phyloP scores from a whole-genome alignment of 495 filamentous ascomycete genomes.

The Polyplosphaeria fusca region DNA sequence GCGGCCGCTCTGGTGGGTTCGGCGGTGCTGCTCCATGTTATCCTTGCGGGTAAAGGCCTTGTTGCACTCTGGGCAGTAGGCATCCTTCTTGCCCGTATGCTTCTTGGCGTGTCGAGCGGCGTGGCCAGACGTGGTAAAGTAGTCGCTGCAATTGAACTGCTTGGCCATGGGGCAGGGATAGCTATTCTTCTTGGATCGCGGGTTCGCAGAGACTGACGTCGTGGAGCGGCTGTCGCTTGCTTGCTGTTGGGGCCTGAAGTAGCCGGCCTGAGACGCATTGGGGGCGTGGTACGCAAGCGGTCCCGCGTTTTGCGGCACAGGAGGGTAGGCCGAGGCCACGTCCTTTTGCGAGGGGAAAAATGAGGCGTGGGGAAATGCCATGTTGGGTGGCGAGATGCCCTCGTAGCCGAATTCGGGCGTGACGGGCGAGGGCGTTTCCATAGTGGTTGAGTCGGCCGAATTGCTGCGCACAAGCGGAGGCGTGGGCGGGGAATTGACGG shows the following conservation, averaged over 20 bases:
- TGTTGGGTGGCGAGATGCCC: constrained; percentile 2
- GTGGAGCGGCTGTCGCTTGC: constrained; percentile 4
- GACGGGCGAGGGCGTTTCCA: constrained; percentile 40
- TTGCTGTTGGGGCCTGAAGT: constrained; percentile 21
- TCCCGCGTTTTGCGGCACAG: constrained; percentile 19
- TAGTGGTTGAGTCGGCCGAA: constrained; percentile 38
- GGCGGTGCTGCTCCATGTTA: constrained; percentile 97
- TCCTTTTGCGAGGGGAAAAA: constrained; percentile 28
- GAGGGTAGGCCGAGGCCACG: constrained; percentile 24
- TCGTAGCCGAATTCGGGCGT: constrained; percentile 39
- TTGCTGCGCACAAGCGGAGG: constrained; percentile 39
- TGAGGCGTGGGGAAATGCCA: constrained; percentile 16
- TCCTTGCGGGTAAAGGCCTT: constrained; percentile 96
- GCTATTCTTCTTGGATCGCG: constrained; percentile 53
- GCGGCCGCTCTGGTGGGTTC: constrained; percentile 64
- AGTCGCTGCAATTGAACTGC: constrained; percentile 42
- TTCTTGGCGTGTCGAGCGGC: constrained; percentile 96
- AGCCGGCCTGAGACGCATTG: constrained; percentile 14
- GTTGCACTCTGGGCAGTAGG: constrained; percentile 81
- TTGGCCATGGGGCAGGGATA: constrained; percentile 61
- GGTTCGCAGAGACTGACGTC: constrained; percentile 23
- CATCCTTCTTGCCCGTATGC: constrained; percentile 92
- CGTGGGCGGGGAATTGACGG: constrained; percentile 39
- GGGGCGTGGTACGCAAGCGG: constrained; percentile 22
- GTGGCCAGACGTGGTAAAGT: constrained; percentile 92